Conservation (phyloP, 192 early-diverging fungal genomes). For the Mortierella alpina region DNA sequence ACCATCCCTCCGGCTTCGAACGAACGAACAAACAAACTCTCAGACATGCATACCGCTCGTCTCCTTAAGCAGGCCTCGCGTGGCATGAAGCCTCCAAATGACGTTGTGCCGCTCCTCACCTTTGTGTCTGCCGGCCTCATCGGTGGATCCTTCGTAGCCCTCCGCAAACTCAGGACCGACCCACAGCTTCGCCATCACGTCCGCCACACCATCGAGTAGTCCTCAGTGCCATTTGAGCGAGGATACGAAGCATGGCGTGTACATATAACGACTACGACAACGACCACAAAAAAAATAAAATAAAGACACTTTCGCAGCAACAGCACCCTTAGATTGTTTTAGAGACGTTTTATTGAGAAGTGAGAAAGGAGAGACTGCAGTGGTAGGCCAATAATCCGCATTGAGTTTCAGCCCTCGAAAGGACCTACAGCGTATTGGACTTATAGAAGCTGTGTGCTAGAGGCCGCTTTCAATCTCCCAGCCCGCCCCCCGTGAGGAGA, state of each 20-base stretch:
- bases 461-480: conserved; percentile 51
- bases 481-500: too few species aligned
- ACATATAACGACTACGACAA: too few species aligned
- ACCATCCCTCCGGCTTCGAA: too few species aligned
- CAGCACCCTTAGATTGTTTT: neutral
- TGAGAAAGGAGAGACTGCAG: conserved; percentile 28
- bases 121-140: conserved; percentile 20
- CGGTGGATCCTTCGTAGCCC: conserved; percentile 3
- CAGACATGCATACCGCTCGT: conserved; percentile 20
- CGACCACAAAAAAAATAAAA: too few species aligned
- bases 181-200: conserved; percentile 25
- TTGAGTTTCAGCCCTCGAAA: conserved; percentile 47
- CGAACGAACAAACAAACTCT: too few species aligned
- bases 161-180: conserved; percentile 30
- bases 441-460: conserved; percentile 54
- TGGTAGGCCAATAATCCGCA: conserved; percentile 57
- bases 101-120: conserved; percentile 16
- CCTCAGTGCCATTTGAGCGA: too few species aligned
- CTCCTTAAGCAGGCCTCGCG: conserved; percentile 16
- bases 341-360: neutral
- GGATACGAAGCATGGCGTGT: too few species aligned
- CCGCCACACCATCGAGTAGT: conserved; percentile 13
- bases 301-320: neutral
- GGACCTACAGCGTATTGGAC: conserved; percentile 54
- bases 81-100: conserved; percentile 28